Percentiles rank a stretch among this genome's conserved stretches.
phyloP scores from a whole-genome alignment of 148 eudicot species.

The Fagopyrum homotropicum region DNA sequence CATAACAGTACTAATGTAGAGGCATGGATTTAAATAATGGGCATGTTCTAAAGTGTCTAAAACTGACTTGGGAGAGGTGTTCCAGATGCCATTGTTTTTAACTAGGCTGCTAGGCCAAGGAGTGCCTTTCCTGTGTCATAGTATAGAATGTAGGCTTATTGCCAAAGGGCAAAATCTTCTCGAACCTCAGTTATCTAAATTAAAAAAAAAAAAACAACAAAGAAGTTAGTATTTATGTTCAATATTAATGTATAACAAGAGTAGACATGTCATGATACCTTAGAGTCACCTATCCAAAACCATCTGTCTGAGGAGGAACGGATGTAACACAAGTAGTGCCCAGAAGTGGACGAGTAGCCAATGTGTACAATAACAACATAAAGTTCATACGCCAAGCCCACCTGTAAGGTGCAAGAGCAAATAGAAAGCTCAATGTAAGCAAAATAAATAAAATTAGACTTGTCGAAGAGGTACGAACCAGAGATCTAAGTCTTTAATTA shows the following conservation, averaged over 20 bases:
- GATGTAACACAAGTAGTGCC: conserved; percentile 78
- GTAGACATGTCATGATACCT: conserved; percentile 27
- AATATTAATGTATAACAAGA: background rate
- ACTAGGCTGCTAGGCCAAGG: conserved; percentile 60
- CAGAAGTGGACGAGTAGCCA: conserved; percentile 55
- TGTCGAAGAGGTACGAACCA: no score
- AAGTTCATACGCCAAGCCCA: conserved; percentile 50
- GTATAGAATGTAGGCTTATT: conserved; percentile 79
- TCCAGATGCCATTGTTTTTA: conserved; percentile 28
- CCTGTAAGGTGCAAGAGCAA: conserved; percentile 29
- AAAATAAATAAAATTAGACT: no score
- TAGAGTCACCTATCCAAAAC: conserved; percentile 74
- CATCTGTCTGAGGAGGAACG: conserved; percentile 59
- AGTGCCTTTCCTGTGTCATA: conserved; percentile 77
- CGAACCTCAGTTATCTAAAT: conserved; percentile 49
- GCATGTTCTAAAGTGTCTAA: conserved; percentile 33
- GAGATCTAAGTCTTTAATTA: no score
- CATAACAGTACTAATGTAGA: conserved; percentile 5
- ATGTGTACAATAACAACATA: conserved; percentile 78
- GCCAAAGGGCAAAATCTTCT: conserved; percentile 58
- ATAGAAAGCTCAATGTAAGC: conserved; percentile 3
- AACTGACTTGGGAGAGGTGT: conserved; percentile 80
- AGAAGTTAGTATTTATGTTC: background rate
- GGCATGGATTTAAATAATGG: conserved; percentile 17
- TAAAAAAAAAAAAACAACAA: no score